Conservation (phyloP, 306 rosid genomes). For the Fragaria vesca region DNA sequence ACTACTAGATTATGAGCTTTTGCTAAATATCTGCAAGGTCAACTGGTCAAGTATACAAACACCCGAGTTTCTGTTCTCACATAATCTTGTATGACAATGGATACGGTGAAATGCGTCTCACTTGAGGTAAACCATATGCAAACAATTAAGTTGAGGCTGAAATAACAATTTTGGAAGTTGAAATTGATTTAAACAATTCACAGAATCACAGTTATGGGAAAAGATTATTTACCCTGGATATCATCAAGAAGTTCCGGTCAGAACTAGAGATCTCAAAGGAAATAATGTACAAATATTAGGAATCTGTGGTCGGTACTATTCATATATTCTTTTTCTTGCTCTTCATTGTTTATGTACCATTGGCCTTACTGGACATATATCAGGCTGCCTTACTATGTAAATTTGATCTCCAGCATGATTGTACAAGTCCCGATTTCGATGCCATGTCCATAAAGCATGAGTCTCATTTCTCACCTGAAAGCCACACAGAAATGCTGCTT, state of each 20-base stretch:
- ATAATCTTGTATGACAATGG: neutral
- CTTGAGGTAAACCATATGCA: neutral
- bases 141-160: neutral
- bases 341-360: conserved; percentile 30
- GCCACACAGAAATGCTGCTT: neutral
- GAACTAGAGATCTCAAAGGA: neutral
- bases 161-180: neutral
- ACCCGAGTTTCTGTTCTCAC: neutral
- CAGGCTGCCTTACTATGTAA: conserved; percentile 81
- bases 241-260: neutral
- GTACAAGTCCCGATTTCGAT: conserved; percentile 73
- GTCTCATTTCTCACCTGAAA: conserved; percentile 83
- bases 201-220: neutral
- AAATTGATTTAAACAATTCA: neutral
- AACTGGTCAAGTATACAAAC: neutral
- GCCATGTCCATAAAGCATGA: conserved; percentile 91
- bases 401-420: conserved; percentile 56
- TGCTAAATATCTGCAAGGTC: neutral
- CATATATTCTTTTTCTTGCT: conserved; percentile 9
- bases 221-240: neutral
- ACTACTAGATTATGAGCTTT: neutral
- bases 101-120: neutral
- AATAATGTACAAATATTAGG: neutral
- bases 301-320: neutral
- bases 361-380: conserved; percentile 41